A percentile compares a stretch with the other conserved stretches of the same genome.
phyloP scores from a whole-genome alignment of 192 early-diverging fungal genomes.

The Geranomyces michiganensis region DNA sequence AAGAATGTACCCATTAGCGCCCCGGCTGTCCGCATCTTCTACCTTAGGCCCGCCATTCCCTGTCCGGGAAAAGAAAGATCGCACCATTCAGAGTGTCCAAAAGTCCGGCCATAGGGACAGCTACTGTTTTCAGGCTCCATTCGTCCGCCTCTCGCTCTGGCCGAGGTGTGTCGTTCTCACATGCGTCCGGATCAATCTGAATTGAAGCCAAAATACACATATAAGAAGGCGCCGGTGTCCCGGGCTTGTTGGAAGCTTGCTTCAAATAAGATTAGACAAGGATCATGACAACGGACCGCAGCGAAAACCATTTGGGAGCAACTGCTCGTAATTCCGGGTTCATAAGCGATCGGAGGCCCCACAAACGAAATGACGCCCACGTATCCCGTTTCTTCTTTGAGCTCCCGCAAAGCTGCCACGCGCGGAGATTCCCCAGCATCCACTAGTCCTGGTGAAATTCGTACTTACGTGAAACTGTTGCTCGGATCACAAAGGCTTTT shows the following conservation, averaged over 20 bases:
- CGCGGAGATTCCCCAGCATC: constrained; percentile 21
- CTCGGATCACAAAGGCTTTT: too few species aligned
- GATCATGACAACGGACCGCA: background rate
- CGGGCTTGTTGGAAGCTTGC: too few species aligned
- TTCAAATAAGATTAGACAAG: too few species aligned
- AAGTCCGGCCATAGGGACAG: constrained; percentile 17
- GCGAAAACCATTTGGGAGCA: constrained; percentile 23
- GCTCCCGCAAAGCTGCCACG: constrained; percentile 29
- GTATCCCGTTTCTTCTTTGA: constrained; percentile 37
- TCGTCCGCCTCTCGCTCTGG: constrained; percentile 28
- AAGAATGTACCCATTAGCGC: too few species aligned
- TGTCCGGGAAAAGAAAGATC: background rate
- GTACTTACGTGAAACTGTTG: background rate
- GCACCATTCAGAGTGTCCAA: constrained; percentile 1
- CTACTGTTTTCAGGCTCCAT: constrained; percentile 29
- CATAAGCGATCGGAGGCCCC: constrained; percentile 28
- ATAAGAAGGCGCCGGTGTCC: too few species aligned
- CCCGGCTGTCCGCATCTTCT: too few species aligned
- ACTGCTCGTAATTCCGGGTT: constrained; percentile 36
- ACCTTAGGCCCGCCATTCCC: too few species aligned
- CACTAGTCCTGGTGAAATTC: constrained; percentile 28
- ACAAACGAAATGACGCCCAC: background rate
- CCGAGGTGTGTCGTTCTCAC: constrained; percentile 1
- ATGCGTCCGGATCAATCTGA: constrained; percentile 27
- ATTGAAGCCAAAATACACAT: background rate